Conservation (phyloP, 2,329 filamentous ascomycete species). For the Fusarium drepaniforme region DNA sequence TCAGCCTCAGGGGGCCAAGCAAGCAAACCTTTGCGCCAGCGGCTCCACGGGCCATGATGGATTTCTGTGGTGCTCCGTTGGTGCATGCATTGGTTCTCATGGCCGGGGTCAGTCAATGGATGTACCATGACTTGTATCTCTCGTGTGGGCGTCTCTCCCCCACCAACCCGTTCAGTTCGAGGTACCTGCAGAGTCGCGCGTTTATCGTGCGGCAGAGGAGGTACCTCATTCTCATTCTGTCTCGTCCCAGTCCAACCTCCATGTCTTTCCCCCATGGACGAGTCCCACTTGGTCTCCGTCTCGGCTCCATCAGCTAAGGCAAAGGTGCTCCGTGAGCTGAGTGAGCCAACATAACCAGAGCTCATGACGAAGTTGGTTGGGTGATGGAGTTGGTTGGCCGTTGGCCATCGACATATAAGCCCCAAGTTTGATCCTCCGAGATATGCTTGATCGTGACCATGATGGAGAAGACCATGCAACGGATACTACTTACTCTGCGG, state of each 20-base stretch:
- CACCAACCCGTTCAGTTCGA: constrained; percentile 23
- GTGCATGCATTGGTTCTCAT: constrained; percentile 1
- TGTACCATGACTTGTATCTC: constrained; percentile 12
- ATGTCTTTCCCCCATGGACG: constrained; percentile 33
- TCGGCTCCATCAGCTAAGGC: constrained; percentile 32
- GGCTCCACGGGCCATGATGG: constrained; percentile 26
- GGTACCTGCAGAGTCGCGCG: constrained; percentile 29
- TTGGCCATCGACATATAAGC: constrained; percentile 1
- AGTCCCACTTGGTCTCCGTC: constrained; percentile 31
- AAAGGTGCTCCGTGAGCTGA: constrained; percentile 24
- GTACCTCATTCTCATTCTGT: constrained; percentile 23
- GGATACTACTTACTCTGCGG: constrained; percentile 30
- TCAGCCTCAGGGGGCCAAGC: constrained; percentile 37
- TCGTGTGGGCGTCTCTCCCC: constrained; percentile 25
- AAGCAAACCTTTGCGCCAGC: constrained; percentile 29
- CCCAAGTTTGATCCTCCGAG: not conserved
- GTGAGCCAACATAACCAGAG: constrained; percentile 21
- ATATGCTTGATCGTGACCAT: not conserved
- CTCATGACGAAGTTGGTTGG: constrained; percentile 20
- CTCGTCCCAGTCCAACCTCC: constrained; percentile 21
- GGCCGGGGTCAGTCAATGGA: not conserved
- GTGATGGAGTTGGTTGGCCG: not conserved
- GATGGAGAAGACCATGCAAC: constrained; percentile 14
- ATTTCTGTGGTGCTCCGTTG: constrained; percentile 12
- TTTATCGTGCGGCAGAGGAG: constrained; percentile 23